These are phyloP conservation scores for Tuber borchii DNA, from an alignment of 495 filamentous ascomycete genomes.

Conservation along the genomic window DNA sequence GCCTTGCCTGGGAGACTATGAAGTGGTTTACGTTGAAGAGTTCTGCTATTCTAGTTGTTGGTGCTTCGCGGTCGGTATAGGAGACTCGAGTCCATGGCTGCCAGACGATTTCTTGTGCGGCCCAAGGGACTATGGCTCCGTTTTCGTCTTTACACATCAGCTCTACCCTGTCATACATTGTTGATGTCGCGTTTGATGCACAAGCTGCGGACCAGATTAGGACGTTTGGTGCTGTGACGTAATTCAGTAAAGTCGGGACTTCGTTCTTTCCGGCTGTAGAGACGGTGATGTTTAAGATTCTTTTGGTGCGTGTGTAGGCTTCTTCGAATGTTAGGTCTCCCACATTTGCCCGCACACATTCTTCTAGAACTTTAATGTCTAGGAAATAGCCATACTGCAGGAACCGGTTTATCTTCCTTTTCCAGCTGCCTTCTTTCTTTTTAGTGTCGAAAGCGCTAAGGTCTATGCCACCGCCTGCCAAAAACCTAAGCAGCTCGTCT, in stretches of 20 bases:
- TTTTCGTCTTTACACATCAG: constrained; percentile 70
- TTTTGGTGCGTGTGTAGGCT: constrained; percentile 76
- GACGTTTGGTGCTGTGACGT: constrained; percentile 90
- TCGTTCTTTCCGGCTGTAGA: constrained; percentile 65
- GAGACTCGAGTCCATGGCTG: constrained; percentile 60
- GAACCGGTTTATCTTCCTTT: constrained; percentile 53
- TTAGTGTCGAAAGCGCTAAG: constrained; percentile 65
- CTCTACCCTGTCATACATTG: constrained; percentile 46
- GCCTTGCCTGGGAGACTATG: constrained; percentile 70
- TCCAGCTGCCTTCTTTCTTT: constrained; percentile 26
- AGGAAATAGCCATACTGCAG: constrained; percentile 72
- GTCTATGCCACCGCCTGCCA: constrained; percentile 74
- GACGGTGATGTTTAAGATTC: constrained; percentile 88
- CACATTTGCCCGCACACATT: constrained; percentile 77
- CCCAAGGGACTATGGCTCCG: constrained; percentile 76
- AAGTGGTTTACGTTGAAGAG: constrained; percentile 93
- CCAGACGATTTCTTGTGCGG: constrained; percentile 60
- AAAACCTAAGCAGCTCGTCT: constrained; percentile 68
- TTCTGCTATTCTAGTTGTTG: constrained; percentile 74
- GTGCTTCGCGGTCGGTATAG: constrained; percentile 70
- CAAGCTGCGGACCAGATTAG: constrained; percentile 91
- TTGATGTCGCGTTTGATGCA: constrained; percentile 78
- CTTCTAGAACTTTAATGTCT: constrained; percentile 72
- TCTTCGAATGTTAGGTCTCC: constrained; percentile 92
- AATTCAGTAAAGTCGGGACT: constrained; percentile 80